Evolutionary conservation across 495 filamentous ascomycete genomes (phyloP).

Genomic region (Daldinia childiae): DNA sequence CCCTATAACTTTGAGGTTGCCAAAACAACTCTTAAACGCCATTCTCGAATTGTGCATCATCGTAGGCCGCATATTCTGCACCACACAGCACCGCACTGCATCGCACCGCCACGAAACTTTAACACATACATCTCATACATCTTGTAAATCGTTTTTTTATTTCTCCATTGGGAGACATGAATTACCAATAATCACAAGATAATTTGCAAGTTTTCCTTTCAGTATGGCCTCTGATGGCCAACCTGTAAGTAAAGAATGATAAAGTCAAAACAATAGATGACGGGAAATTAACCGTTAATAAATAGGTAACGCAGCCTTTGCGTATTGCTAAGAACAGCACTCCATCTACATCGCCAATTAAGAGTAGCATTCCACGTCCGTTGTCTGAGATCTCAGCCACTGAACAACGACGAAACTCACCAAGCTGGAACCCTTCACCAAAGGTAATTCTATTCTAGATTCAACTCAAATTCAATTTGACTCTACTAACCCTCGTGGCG

Average conservation of each 20-base stretch:
- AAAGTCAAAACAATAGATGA: conserved; percentile 23
- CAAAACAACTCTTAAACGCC: conserved; percentile 23
- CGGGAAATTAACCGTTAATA: conserved; percentile 11
- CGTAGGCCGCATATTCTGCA: conserved; percentile 19
- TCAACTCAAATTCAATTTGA: conserved; percentile 1
- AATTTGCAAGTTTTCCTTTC: conserved; percentile 9
- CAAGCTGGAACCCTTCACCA: conserved; percentile 72
- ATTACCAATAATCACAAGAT: conserved; percentile 17
- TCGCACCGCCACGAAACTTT: conserved; percentile 2
- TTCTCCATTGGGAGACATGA: conserved; percentile 32
- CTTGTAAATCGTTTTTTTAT: conserved; percentile 10
- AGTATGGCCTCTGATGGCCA: conserved; percentile 53
- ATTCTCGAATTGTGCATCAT: conserved; percentile 14
- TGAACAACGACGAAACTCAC: conserved; percentile 74
- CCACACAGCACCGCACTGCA: too few relatives aligned
- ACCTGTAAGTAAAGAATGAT: conserved; percentile 47
- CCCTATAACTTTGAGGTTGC: background rate
- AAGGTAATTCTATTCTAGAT: conserved; percentile 62
- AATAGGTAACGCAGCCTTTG: conserved; percentile 58
- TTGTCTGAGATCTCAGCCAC: conserved; percentile 67
- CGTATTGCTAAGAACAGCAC: conserved; percentile 64
- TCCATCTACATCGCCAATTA: conserved; percentile 56
- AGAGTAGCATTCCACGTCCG: conserved; percentile 61
- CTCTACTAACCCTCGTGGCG: conserved; percentile 41
- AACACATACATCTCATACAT: conserved; percentile 4